Evolutionary conservation across 495 filamentous ascomycete genomes (phyloP).

Genomic region (Baudoinia panamericana): DNA sequence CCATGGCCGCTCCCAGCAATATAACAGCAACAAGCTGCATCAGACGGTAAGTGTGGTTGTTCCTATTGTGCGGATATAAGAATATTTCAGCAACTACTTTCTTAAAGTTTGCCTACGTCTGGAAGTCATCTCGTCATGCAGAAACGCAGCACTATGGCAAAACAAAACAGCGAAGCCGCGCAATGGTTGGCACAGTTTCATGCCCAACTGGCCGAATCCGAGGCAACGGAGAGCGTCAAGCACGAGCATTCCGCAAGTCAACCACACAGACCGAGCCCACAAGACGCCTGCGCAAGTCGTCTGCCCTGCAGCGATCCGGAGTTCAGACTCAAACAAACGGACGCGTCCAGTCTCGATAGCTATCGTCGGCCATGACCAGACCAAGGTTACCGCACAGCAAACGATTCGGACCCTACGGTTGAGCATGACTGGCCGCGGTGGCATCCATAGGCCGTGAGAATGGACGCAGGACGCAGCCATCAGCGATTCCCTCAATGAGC

Average conservation of each 20-base stretch:
- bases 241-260: background rate
- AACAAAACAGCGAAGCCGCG: slow-evolving; percentile 7
- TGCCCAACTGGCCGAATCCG: background rate
- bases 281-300: background rate
- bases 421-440: no score
- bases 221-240: background rate
- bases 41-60: background rate
- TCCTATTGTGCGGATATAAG: background rate
- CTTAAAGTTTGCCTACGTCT: background rate
- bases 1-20: background rate
- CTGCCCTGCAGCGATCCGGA: background rate
- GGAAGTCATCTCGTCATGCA: background rate
- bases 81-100: background rate
- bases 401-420: no score
- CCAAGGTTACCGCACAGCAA: no score
- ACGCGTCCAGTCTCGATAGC: slow-evolving; percentile 2
- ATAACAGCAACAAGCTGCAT: background rate
- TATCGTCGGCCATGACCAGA: background rate
- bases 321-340: background rate
- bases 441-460: no score
- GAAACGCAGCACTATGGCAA: no score
- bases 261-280: background rate
- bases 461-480: no score
- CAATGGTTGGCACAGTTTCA: background rate
- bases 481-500: no score